Percentiles rank a stretch among this genome's conserved stretches.
Conservation (phyloP, 345 rosid species). For the Populus alba region DNA sequence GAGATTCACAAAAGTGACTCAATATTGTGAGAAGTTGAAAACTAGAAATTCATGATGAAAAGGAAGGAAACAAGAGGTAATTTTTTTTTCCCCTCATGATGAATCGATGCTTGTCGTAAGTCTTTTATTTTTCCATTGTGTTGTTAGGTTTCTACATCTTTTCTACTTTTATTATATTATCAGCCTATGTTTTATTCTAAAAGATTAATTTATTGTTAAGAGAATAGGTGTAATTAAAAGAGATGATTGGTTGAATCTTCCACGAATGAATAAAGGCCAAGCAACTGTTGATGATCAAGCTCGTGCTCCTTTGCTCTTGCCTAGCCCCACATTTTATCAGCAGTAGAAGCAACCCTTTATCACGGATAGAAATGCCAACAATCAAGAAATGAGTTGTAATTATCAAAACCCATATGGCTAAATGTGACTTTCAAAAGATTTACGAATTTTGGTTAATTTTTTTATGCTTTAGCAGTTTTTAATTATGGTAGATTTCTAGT, state of each 20-base stretch:
- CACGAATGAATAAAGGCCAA: neutral
- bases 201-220: neutral
- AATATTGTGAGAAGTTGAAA: too few species aligned
- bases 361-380: constrained; percentile 3
- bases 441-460: too few species aligned
- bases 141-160: too few species aligned
- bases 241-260: neutral
- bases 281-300: neutral
- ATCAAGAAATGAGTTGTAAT: neutral
- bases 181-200: neutral
- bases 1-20: too few species aligned
- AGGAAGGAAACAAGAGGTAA: too few species aligned
- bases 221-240: neutral
- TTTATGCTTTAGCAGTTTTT: too few species aligned
- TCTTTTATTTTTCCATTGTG: too few species aligned
- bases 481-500: too few species aligned
- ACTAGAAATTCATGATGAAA: too few species aligned
- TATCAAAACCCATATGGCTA: neutral
- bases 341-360: constrained; percentile 2
- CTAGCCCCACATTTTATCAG: too few species aligned
- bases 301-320: neutral
- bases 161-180: neutral
- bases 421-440: neutral
- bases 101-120: too few species aligned
- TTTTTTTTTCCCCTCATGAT: too few species aligned